Percentiles rank a stretch among this genome's conserved stretches.
Evolutionary conservation across 2,329 filamentous ascomycete species (phyloP).

Genomic region (Zymoseptoria crescenta): DNA sequence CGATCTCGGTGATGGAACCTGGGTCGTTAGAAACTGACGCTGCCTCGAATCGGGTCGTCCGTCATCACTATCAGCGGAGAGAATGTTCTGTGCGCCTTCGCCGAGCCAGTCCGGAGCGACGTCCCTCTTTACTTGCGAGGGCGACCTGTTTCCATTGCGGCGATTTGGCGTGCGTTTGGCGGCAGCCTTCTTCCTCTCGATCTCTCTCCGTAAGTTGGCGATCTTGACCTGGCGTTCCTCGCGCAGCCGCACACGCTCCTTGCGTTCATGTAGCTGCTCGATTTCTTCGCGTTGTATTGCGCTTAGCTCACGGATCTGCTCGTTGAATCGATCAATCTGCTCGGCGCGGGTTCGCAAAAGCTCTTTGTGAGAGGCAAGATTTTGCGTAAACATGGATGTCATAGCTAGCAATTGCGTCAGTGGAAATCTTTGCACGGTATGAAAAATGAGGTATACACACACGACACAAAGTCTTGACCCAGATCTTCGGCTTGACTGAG

Average conservation of each 20-base stretch:
- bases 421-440: constrained; percentile 4
- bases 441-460: constrained; percentile 45
- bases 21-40: constrained; percentile 20
- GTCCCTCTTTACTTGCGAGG: constrained; percentile 7
- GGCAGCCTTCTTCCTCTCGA: constrained; percentile 14
- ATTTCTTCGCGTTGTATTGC: constrained; percentile 70
- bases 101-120: constrained; percentile 31
- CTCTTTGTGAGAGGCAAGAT: constrained; percentile 68
- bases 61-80: constrained; percentile 5
- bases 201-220: constrained; percentile 71
- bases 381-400: constrained; percentile 70
- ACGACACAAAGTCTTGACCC: constrained; percentile 69
- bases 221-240: constrained; percentile 63
- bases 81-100: constrained; percentile 22
- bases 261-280: constrained; percentile 62
- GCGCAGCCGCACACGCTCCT: constrained; percentile 55
- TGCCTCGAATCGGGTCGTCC: constrained; percentile 7
- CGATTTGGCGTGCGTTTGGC: constrained; percentile 35
- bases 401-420: constrained; percentile 51
- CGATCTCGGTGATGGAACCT: constrained; percentile 13
- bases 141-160: constrained; percentile 34
- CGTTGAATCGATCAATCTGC: constrained; percentile 72
- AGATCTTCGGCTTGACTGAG: constrained; percentile 56
- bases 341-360: constrained; percentile 79
- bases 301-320: constrained; percentile 71